Percentiles rank a stretch among this genome's conserved stretches.
phyloP scores from a whole-genome alignment of 306 rosid genomes.

The Glycine tomentella region DNA sequence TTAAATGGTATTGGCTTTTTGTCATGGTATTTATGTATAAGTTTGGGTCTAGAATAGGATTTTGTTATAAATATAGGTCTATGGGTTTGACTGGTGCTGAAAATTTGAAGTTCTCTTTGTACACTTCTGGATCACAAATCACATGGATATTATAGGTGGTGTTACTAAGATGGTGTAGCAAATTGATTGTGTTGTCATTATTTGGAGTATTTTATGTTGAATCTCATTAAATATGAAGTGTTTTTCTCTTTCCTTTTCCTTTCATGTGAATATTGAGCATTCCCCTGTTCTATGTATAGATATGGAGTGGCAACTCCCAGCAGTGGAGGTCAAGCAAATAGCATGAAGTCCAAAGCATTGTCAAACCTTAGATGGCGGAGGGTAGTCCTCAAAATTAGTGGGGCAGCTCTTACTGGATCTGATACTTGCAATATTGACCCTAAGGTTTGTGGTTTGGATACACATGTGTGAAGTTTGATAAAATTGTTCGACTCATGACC shows the following conservation, averaged over 20 bases:
- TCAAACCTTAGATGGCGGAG: constrained; percentile 82
- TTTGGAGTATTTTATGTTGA: constrained; percentile 33
- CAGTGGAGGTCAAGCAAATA: constrained; percentile 67
- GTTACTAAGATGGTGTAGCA: constrained; percentile 28
- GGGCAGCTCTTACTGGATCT: constrained; percentile 88
- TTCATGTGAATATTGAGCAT: constrained; percentile 28
- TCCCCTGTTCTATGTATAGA: constrained; percentile 53
- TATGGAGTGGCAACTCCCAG: constrained; percentile 60
- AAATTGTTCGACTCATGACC: constrained; percentile 19
- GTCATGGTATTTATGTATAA: neutral
- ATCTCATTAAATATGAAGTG: constrained; percentile 18
- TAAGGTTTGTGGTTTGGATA: constrained; percentile 61
- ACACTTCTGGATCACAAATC: constrained; percentile 12
- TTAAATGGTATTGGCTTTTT: constrained; percentile 12
- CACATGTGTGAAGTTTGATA: constrained; percentile 4
- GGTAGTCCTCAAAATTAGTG: constrained; percentile 94
- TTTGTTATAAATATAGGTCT: neutral
- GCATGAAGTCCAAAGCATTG: constrained; percentile 69
- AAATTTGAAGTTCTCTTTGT: constrained; percentile 3
- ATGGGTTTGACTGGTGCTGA: neutral
- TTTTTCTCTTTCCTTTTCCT: neutral
- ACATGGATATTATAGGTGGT: neutral
- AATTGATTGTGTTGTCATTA: neutral
- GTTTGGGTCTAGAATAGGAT: constrained; percentile 14
- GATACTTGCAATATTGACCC: constrained; percentile 85